Evolutionary conservation across 139 green algal species (phyloP), one percentile per base, ranked within the genome.

Genomic region (Choricystis sp.): DNA sequence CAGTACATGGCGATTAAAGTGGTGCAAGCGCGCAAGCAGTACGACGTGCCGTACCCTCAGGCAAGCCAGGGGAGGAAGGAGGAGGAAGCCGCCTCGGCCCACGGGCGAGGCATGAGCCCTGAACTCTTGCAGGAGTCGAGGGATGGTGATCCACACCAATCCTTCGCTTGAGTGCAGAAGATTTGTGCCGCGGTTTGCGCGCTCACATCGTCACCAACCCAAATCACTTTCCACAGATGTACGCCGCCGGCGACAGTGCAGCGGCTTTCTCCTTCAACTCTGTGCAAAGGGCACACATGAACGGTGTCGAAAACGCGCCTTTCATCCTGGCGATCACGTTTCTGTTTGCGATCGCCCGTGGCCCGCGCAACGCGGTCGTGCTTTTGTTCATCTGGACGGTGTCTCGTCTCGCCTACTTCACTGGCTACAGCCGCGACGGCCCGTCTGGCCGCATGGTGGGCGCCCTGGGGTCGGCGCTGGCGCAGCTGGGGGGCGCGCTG

Each of bases 201-300:
- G n/a, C n/a, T n/a, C n/a, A n/a, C n/a, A n/a, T n/a, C n/a, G n/a
- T n/a, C n/a, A n/a, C n/a, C n/a, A n/a, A n/a, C n/a, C n/a, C n/a
- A n/a, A n/a, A n/a, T n/a, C n/a, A n/a, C 40, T 52, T 52, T 16
- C 40, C 40, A 16, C 9, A 52, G 40, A 9, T 52, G 40, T 52
- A 52, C 40, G 40, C 40, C 40, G 40, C 9, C 9, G 40, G 40
- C 9, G 40, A 52, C 40, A 21, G 9, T 9, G 9, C 40, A 16
- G 9, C 40, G 40, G 40, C 40, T 16, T 9, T 52, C 40, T 9
- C 40, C 27, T 85, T 78, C 64, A 81, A 87, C 62, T 87, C 72
- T 63, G 49, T 79, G n/a, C 80, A 85, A 61, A 63, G 75, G 25
- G 83, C 63, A 0, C 81, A 89, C 65, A 79, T 87, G 72, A 86